These are phyloP conservation scores for Tuber calosporum DNA, from an alignment of 495 filamentous ascomycete genomes.

Conservation along the genomic window DNA sequence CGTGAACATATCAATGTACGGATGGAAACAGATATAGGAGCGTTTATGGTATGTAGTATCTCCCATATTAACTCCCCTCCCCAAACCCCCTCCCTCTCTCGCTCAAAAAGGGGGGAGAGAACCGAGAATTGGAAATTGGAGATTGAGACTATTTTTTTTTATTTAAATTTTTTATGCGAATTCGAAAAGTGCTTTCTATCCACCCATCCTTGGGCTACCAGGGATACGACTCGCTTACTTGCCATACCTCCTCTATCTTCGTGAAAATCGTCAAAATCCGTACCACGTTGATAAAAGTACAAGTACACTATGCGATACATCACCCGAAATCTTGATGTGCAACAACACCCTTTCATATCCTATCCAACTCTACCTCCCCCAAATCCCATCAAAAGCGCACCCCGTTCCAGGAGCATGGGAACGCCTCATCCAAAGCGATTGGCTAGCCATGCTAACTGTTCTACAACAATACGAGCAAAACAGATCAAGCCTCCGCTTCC, in stretches of 20 bases:
- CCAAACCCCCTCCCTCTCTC: not conserved
- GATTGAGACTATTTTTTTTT: not conserved
- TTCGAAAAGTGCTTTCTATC: not conserved
- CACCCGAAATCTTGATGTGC: not conserved
- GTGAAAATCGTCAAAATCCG: not conserved
- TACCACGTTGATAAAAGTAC: too few species aligned
- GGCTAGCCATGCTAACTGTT: not conserved
- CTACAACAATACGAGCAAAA: not conserved
- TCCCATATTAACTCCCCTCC: not conserved
- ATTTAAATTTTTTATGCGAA: too few species aligned
- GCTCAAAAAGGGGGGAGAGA: not conserved
- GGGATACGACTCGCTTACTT: not conserved
- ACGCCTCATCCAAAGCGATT: not conserved
- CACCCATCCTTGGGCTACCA: not conserved
- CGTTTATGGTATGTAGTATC: not conserved
- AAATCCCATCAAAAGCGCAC: not conserved
- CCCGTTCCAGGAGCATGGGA: not conserved
- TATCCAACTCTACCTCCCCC: not conserved
- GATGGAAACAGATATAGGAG: not conserved
- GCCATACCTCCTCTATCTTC: not conserved
- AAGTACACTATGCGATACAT: not conserved
- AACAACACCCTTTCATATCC: not conserved
- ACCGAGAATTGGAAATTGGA: not conserved
- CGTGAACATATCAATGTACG: not conserved
- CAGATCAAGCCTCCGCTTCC: not conserved